Evolutionary conservation across 1,284 basidiomycete species (phyloP).

Genomic region (Microbotryomycetes sp.): DNA sequence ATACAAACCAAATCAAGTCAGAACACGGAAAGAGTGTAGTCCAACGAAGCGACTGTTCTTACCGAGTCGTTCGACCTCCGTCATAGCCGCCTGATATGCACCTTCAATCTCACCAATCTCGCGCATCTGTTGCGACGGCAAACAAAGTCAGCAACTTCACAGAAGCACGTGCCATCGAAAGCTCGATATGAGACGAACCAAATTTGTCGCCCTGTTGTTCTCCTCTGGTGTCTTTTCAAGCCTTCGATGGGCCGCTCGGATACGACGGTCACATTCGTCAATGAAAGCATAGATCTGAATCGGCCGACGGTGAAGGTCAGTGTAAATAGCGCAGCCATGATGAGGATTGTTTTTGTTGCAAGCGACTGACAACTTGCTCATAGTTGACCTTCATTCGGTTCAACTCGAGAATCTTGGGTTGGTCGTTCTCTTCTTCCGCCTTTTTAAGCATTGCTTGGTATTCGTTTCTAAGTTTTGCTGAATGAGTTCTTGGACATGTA

Average conservation of each 20-base stretch:
- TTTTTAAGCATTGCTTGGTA: constrained; percentile 72
- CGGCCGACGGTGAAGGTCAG: background rate
- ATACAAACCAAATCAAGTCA: constrained; percentile 16
- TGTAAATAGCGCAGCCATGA: background rate
- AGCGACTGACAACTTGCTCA: constrained; percentile 22
- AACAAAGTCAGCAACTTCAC: background rate
- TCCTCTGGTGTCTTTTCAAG: constrained; percentile 99
- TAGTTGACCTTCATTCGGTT: constrained; percentile 40
- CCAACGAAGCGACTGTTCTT: constrained; percentile 35
- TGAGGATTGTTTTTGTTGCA: background rate
- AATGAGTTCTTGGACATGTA: constrained; percentile 94
- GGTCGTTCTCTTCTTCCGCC: constrained; percentile 38
- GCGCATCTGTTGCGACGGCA: constrained; percentile 65
- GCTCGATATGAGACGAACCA: constrained; percentile 53
- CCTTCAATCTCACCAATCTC: constrained; percentile 99
- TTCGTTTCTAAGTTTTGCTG: constrained; percentile 86
- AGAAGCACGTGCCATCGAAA: background rate
- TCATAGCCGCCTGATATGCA: constrained; percentile 94
- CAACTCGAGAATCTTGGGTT: constrained; percentile 26
- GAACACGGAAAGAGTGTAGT: background rate
- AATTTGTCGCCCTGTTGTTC: constrained; percentile 94
- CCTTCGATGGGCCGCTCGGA: constrained; percentile 84
- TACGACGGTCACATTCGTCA: constrained; percentile 95
- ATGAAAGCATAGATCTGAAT: constrained; percentile 77
- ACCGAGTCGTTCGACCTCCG: constrained; percentile 94